Base-by-base conservation (phyloP, 768 basidiomycete genomes). In the Strobilomyces dryophilus region DNA sequence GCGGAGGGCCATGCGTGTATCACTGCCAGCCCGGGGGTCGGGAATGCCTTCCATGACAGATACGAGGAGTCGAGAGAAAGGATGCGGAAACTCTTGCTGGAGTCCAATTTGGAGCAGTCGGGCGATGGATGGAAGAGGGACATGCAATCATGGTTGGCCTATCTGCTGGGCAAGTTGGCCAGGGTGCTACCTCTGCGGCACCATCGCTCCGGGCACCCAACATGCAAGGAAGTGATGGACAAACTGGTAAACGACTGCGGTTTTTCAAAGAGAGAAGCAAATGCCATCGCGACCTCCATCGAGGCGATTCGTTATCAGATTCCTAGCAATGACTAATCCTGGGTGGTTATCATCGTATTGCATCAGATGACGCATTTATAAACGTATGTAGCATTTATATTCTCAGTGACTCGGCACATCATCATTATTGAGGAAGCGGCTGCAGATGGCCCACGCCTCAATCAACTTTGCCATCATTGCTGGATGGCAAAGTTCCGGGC, bases 1-100 rank as follows among this genome's bases (percentile, higher is more conserved):
- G 53, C 64, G 0, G 32, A 57, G 12, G 73, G 69, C 15, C 69
- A 73, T 18, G 77, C 74, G 4, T 77, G 77, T 53, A 66, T 77
- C 55, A 75, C 74, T 14, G 67, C 73, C 14, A 66, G 47, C 39
- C 53, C 61, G 15, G 66, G 73, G 17, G 51, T 57, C 11, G 61
- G 43, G 0, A 50, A 61, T 39, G 47, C 50, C 26, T 67, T 67
- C 44, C 52, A 52, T 10, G 55, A 54, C 2, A 67, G 66, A 49
- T 73, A 71, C 46, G 52, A 65, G 12, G 64, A 67, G 50, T 75
- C 73, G 8, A 62, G 35, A 43, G 35, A 52, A 58, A 66, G 45
- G 45, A 54, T 72, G 42, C 57, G 34, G 0, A 26, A 40, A 17
- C 57, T 66, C 20, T 37, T 67, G 14, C 39, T 61, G 45, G 54